Conservation (phyloP, 2,329 filamentous ascomycete genomes). For the Aciculosporium take region DNA sequence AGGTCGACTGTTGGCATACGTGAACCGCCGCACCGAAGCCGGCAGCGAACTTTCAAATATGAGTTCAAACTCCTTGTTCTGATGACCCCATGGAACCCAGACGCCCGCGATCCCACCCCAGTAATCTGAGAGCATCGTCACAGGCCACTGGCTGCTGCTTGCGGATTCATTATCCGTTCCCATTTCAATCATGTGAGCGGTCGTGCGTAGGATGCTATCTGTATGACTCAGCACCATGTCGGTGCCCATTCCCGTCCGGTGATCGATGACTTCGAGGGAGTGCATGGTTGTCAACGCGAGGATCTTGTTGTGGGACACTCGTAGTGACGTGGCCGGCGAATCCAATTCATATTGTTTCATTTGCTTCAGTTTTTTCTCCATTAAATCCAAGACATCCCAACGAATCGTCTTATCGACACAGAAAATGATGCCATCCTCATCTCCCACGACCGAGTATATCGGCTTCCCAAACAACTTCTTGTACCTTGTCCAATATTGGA, state of each 20-base stretch:
- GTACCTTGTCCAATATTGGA: constrained; percentile 41
- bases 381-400: constrained; percentile 39
- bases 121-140: constrained; percentile 35
- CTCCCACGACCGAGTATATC: constrained; percentile 41
- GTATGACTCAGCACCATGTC: constrained; percentile 28
- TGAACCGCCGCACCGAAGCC: constrained; percentile 42
- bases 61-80: constrained; percentile 26
- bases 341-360: constrained; percentile 33
- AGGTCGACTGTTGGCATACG: constrained; percentile 36
- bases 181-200: constrained; percentile 32
- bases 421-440: constrained; percentile 41
- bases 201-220: constrained; percentile 29
- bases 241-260: constrained; percentile 21
- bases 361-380: constrained; percentile 35
- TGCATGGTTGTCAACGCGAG: constrained; percentile 38
- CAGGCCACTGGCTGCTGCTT: constrained; percentile 18
- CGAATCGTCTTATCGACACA: constrained; percentile 38
- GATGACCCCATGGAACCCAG: constrained; percentile 32
- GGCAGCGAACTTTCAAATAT: constrained; percentile 44
- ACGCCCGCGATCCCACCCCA: constrained; percentile 33
- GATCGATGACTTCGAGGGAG: constrained; percentile 42
- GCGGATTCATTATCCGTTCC: constrained; percentile 16
- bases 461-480: constrained; percentile 31
- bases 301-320: constrained; percentile 31
- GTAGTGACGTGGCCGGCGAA: constrained; percentile 37